A percentile compares a stretch with the other conserved stretches of the same genome.
Evolutionary conservation across 2,329 filamentous ascomycete species (phyloP).

Genomic region (Botryotinia narcissicola): DNA sequence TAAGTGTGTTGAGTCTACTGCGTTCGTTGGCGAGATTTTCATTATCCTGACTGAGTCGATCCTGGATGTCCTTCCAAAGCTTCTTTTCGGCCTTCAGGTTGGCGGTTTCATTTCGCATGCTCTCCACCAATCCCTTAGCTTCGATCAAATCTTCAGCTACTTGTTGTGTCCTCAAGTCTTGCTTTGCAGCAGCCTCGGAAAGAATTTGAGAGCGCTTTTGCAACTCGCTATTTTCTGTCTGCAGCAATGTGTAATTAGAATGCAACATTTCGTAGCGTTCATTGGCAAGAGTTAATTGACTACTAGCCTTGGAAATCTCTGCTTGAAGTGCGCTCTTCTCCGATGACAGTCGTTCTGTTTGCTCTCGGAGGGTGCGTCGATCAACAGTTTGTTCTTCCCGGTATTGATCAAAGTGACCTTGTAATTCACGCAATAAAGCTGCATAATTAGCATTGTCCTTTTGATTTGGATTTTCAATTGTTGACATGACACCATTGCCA

Average conservation of each 20-base stretch:
- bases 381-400: constrained; percentile 82
- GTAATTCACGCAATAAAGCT: constrained; percentile 79
- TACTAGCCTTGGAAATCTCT: constrained; percentile 75
- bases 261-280: constrained; percentile 89
- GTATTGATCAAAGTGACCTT: constrained; percentile 85
- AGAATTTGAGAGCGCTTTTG: constrained; percentile 77
- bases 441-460: constrained; percentile 67
- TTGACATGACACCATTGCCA: constrained; percentile 53
- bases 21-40: constrained; percentile 82
- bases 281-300: constrained; percentile 75
- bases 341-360: constrained; percentile 75
- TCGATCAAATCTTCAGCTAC: constrained; percentile 92
- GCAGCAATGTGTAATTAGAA: constrained; percentile 78
- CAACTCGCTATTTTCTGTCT: constrained; percentile 80
- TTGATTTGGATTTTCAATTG: constrained; percentile 53
- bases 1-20: constrained; percentile 74
- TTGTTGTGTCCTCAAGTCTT: constrained; percentile 87
- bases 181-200: constrained; percentile 81
- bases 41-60: constrained; percentile 83
- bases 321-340: constrained; percentile 82
- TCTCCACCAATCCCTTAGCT: constrained; percentile 75
- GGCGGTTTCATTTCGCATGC: constrained; percentile 83
- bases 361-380: constrained; percentile 76
- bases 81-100: constrained; percentile 95
- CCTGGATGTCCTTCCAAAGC: constrained; percentile 90